A percentile compares a stretch with the other conserved stretches of the same genome.
Evolutionary conservation across 2,329 filamentous ascomycete genomes (phyloP).

Genomic region (Nemania sp.): DNA sequence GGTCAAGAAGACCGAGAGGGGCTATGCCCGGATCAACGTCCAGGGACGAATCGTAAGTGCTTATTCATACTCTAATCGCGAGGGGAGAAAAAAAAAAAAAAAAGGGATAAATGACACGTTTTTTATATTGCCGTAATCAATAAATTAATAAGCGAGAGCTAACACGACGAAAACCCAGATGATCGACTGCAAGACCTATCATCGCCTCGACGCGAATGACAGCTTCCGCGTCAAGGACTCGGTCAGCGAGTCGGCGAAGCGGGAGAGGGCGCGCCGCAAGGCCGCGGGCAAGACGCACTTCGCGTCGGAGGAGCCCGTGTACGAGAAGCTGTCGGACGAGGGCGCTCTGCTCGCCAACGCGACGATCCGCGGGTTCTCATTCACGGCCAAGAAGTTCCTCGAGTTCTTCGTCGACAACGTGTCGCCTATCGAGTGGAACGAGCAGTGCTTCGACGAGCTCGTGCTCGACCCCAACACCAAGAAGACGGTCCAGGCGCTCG

Average conservation of each 20-base stretch:
- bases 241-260: slow-evolving; percentile 16
- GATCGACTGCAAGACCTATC: slow-evolving; percentile 44
- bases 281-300: slow-evolving; percentile 32
- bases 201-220: slow-evolving; percentile 37
- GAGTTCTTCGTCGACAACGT: slow-evolving; percentile 37
- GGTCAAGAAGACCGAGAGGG: slow-evolving; percentile 23
- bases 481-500: slow-evolving; percentile 31
- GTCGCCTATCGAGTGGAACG: slow-evolving; percentile 29
- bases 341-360: slow-evolving; percentile 35
- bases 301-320: slow-evolving; percentile 27
- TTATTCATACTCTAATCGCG: neutral
- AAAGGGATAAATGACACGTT: too few species aligned
- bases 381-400: slow-evolving; percentile 41
- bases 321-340: slow-evolving; percentile 36
- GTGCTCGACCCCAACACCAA: slow-evolving; percentile 29
- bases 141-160: too few species aligned
- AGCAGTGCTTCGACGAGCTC: slow-evolving; percentile 31
- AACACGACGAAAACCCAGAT: slow-evolving; percentile 29
- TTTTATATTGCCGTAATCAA: too few species aligned
- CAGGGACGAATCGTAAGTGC: slow-evolving; percentile 37
- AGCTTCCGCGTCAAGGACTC: slow-evolving; percentile 32
- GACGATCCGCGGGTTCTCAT: slow-evolving; percentile 40
- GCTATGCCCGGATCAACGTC: slow-evolving; percentile 35
- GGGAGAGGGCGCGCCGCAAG: slow-evolving; percentile 22
- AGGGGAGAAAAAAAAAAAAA: too few species aligned